phyloP scores from a whole-genome alignment of 1,284 basidiomycete genomes.

The Pseudozyma tsukubaensis region DNA sequence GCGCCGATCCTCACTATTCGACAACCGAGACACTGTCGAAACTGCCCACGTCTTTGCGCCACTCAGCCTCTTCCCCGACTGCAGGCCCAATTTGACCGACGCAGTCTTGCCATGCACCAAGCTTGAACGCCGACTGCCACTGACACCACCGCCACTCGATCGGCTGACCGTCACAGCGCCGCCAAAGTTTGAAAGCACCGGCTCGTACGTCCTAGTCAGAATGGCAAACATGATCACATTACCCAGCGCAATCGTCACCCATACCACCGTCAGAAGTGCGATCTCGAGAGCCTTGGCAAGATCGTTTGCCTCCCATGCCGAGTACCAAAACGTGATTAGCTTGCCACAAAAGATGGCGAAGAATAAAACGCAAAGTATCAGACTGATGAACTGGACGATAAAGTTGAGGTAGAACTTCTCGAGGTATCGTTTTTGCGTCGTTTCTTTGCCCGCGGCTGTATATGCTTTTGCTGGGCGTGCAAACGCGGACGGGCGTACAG shows the following conservation, averaged over 20 bases:
- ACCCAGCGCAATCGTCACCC: conserved; percentile 24
- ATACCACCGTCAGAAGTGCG: conserved; percentile 23
- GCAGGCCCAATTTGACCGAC: not conserved
- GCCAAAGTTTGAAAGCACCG: conserved; percentile 24
- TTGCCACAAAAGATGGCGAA: conserved; percentile 25
- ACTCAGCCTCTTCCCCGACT: conserved; percentile 10
- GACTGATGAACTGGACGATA: conserved; percentile 21
- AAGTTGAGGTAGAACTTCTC: conserved; percentile 42
- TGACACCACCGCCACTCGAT: conserved; percentile 8
- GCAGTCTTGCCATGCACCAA: conserved; percentile 1
- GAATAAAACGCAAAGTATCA: conserved; percentile 29
- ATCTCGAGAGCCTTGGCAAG: conserved; percentile 10
- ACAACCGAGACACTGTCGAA: conserved; percentile 19
- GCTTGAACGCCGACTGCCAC: conserved; percentile 11
- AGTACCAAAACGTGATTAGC: conserved; percentile 34
- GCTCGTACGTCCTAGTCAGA: conserved; percentile 40
- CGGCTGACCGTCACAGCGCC: conserved; percentile 1
- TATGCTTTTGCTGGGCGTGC: conserved; percentile 15
- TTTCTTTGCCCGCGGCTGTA: conserved; percentile 8
- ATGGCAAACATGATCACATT: conserved; percentile 36
- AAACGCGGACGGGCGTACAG: conserved; percentile 30
- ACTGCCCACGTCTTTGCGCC: conserved; percentile 21
- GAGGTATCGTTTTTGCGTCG: conserved; percentile 31
- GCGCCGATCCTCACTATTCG: conserved; percentile 9
- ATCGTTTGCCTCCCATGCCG: conserved; percentile 31